Conservation (phyloP, 768 basidiomycete genomes). For the Suillus tomentosus region DNA sequence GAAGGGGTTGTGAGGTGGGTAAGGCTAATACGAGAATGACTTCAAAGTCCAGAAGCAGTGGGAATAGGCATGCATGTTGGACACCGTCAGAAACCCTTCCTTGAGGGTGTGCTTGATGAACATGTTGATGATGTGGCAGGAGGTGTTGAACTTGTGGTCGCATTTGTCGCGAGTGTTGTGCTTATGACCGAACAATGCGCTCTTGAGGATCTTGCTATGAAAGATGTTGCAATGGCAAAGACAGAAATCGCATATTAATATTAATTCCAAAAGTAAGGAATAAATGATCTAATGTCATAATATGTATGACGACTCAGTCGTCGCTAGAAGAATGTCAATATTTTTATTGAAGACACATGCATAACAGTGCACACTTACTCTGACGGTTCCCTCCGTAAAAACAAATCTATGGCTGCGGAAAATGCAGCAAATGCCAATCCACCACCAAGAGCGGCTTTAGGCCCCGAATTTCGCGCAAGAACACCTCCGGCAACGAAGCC, state of each 20-base stretch:
- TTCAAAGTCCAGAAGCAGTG: background rate
- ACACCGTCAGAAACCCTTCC: background rate
- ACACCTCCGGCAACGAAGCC: slow-evolving; percentile 90
- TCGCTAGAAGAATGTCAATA: slow-evolving; percentile 3
- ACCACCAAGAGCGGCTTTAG: slow-evolving; percentile 57
- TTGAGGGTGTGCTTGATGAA: background rate
- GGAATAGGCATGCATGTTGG: background rate
- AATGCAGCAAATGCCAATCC: slow-evolving; percentile 93
- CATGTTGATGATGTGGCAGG: slow-evolving; percentile 2
- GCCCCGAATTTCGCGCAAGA: slow-evolving; percentile 60
- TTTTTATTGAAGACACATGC: background rate
- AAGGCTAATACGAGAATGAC: background rate
- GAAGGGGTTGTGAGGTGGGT: background rate
- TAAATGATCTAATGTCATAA: background rate
- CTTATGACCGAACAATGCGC: too few species aligned
- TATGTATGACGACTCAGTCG: slow-evolving; percentile 11
- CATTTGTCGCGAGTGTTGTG: slow-evolving; percentile 6
- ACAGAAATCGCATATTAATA: background rate
- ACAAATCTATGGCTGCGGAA: slow-evolving; percentile 81
- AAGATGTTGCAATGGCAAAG: too few species aligned
- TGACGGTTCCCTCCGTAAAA: slow-evolving; percentile 75
- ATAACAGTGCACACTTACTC: slow-evolving; percentile 51
- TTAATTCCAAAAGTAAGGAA: background rate
- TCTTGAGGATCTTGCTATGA: too few species aligned
- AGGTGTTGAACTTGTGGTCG: background rate